Percentiles rank a stretch among this genome's conserved stretches.
phyloP scores from a whole-genome alignment of 2,329 filamentous ascomycete species.

The Cladosporium oxysporum region DNA sequence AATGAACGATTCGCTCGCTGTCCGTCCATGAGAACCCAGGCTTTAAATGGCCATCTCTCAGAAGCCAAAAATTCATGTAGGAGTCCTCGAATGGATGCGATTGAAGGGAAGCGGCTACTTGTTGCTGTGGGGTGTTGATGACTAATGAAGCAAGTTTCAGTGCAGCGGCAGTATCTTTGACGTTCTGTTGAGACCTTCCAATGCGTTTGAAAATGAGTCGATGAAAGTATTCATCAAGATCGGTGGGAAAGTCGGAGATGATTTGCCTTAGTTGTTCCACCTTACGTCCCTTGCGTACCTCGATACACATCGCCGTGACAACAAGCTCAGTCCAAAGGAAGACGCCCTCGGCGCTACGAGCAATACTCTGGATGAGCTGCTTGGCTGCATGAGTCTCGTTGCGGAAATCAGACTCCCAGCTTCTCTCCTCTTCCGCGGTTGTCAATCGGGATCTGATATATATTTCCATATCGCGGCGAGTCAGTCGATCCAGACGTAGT shows the following conservation, averaged over 20 bases:
- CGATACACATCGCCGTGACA: not conserved
- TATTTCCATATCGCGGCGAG: not conserved
- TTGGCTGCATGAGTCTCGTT: not conserved
- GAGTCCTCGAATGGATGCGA: not conserved
- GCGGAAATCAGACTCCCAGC: not conserved
- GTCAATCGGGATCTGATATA: not conserved
- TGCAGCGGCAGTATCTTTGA: not conserved
- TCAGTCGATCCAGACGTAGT: constrained; percentile 3
- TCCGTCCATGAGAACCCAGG: not conserved
- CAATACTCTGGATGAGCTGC: not conserved
- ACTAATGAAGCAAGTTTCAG: not conserved
- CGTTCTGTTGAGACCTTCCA: not conserved
- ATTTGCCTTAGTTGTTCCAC: not conserved
- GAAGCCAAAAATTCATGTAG: constrained; percentile 7
- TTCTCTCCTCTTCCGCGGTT: not conserved
- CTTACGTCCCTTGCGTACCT: not conserved
- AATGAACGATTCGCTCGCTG: not conserved
- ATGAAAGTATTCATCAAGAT: not conserved
- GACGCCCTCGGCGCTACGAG: not conserved
- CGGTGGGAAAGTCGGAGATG: not conserved
- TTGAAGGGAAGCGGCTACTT: not conserved
- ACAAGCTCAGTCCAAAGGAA: constrained; percentile 5
- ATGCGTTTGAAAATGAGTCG: not conserved
- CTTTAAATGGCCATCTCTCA: not conserved
- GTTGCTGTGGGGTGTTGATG: not conserved